Base-by-base conservation (phyloP, 192 early-diverging fungal genomes). In the Funneliformis geosporum region DNA sequence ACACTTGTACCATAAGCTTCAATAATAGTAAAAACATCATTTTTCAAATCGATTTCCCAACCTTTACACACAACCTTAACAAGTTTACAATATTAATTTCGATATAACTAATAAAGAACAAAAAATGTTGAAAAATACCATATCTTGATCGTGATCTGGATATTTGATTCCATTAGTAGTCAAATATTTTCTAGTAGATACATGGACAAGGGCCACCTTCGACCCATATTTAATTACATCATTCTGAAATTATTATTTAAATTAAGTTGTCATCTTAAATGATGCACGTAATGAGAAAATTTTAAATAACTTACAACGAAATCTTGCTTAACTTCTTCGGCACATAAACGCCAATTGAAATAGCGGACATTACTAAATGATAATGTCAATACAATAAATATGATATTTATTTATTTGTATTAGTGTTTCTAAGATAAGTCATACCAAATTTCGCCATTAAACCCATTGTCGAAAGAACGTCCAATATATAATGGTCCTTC, bases 201-300 rank as follows among this genome's bases (percentile, higher is more conserved):
- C 33, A 33, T 33, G 33, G 2, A 33, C 33, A 33, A 33, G 33
- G 33, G 33, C 33, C 7, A 65, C 62, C 10, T 65, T 65, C 28
- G 62, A 65, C 25, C 62, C 62, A 28, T 65, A 28, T 65, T 7
- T 11, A 25, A 65, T 27, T 65, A 27, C 1, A 8, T 11, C 27
- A 27, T 65, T 65, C 62, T 65, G 25, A 25, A 65, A 65, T 65
- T 4, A 25, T 65, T 64, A 64, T 12, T 23, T 4, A 64, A 27
- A 18, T 60, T 25, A 64, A 25, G 4, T 64, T 1, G 33, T 33
- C 33, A 33, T 33, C 33, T 11, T 61, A 76, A 76, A 40, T 60
- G 39, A 59, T 62, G 61, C 62, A 62, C 38, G 42, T 62, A 43
- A 62, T 62, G n/a, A 28, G 74, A 76, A 75, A 33, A 33, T 33